Evolutionary conservation across 2,329 filamentous ascomycete genomes (phyloP).

Genomic region (Trichophyton mentagrophytes): DNA sequence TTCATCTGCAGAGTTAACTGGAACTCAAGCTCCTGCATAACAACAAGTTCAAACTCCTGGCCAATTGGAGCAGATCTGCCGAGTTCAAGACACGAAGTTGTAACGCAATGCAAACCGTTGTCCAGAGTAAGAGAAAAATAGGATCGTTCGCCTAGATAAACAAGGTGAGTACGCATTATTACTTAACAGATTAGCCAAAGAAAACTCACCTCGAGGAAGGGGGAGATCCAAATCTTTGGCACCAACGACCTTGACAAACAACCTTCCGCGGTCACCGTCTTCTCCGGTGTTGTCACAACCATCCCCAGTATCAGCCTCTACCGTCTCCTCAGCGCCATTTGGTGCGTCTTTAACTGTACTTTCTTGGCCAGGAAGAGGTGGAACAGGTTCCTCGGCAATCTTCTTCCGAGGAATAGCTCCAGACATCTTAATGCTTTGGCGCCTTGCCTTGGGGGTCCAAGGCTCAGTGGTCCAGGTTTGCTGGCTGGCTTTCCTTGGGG

Average conservation of each 20-base stretch:
- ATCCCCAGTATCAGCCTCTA: slow-evolving; percentile 34
- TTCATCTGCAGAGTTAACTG: slow-evolving; percentile 95
- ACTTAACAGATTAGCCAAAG: slow-evolving; percentile 9
- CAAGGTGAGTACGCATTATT: not conserved
- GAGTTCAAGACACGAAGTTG: slow-evolving; percentile 87
- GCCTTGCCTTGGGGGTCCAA: slow-evolving; percentile 73
- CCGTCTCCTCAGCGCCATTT: slow-evolving; percentile 55
- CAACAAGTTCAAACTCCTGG: slow-evolving; percentile 95
- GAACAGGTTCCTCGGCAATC: slow-evolving; percentile 51
- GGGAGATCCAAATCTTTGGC: slow-evolving; percentile 92
- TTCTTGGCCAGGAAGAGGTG: slow-evolving; percentile 75
- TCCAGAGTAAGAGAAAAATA: slow-evolving; percentile 97
- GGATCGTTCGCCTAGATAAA: slow-evolving; percentile 59
- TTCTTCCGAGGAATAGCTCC: slow-evolving; percentile 47
- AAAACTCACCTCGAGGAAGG: slow-evolving; percentile 65
- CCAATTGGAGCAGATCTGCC: slow-evolving; percentile 87
- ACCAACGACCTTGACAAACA: slow-evolving; percentile 98
- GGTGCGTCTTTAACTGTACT: slow-evolving; percentile 58
- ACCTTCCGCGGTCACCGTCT: slow-evolving; percentile 69
- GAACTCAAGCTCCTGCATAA: slow-evolving; percentile 96
- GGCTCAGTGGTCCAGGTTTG: slow-evolving; percentile 95
- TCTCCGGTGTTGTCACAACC: slow-evolving; percentile 48
- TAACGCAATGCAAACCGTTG: slow-evolving; percentile 95
- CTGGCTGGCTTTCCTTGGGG: slow-evolving; percentile 65
- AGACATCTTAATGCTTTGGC: slow-evolving; percentile 48